phyloP scores from a whole-genome alignment of 495 filamentous ascomycete genomes.

The Podospora anserina region DNA sequence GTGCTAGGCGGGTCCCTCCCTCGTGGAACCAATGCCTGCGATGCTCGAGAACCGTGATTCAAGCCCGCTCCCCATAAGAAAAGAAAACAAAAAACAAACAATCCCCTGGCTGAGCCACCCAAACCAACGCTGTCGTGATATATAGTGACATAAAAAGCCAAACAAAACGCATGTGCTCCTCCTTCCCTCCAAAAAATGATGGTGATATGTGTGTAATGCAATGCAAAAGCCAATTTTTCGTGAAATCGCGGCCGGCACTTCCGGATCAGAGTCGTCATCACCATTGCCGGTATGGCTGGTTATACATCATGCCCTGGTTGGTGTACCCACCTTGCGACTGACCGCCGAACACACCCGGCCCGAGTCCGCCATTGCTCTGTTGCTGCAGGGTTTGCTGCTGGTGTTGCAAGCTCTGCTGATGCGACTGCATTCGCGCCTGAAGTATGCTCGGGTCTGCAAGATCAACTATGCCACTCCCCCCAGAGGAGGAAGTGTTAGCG shows the following conservation, averaged over 20 bases:
- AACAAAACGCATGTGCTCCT: slow-evolving; percentile 24
- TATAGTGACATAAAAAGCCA: slow-evolving; percentile 22
- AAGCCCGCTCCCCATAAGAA: slow-evolving; percentile 21
- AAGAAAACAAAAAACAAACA: slow-evolving; percentile 11
- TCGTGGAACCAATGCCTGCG: slow-evolving; percentile 23
- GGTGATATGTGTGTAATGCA: slow-evolving; percentile 14
- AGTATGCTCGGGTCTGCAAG: slow-evolving; percentile 99
- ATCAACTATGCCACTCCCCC: slow-evolving; percentile 96
- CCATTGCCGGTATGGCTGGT: slow-evolving; percentile 60
- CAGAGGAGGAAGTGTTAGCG: slow-evolving; percentile 99
- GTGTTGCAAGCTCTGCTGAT: slow-evolving; percentile 55
- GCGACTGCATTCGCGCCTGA: slow-evolving; percentile 93
- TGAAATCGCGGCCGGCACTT: slow-evolving; percentile 1
- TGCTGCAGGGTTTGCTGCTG: slow-evolving; percentile 78
- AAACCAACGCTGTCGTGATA: slow-evolving; percentile 30
- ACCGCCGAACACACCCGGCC: slow-evolving; percentile 82
- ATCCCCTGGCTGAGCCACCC: slow-evolving; percentile 20
- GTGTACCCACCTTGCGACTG: slow-evolving; percentile 99
- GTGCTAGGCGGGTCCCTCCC: slow-evolving; percentile 18
- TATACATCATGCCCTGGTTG: slow-evolving; percentile 85
- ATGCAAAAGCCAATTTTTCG: slow-evolving; percentile 12
- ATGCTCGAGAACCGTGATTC: slow-evolving; percentile 24
- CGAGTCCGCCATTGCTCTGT: slow-evolving; percentile 69
- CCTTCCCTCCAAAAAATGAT: slow-evolving; percentile 22
- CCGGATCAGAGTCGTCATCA: slow-evolving; percentile 55